Evolutionary conservation across 768 basidiomycete species (phyloP).

Genomic region (Auricularia sp.): DNA sequence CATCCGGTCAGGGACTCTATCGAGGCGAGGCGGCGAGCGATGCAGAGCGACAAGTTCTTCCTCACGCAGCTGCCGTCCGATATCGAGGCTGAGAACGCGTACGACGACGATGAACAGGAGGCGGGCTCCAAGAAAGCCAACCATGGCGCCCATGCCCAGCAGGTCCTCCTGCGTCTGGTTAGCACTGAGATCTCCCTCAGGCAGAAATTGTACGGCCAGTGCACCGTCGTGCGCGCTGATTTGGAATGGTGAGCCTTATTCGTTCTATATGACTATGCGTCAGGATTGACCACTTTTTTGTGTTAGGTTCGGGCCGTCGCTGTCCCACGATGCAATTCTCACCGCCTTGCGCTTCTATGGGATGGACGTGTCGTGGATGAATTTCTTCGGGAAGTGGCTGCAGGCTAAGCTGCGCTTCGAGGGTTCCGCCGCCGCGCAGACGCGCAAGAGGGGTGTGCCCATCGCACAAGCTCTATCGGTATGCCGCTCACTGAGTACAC

Average conservation of each 20-base stretch:
- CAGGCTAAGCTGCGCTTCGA: constrained; percentile 26
- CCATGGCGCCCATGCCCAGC: constrained; percentile 21
- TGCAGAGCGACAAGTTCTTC: too few species aligned
- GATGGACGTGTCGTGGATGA: constrained; percentile 19
- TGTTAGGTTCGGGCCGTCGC: constrained; percentile 16
- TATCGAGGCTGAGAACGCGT: neutral
- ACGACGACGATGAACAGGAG: neutral
- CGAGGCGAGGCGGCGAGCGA: too few species aligned
- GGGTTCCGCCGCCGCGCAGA: constrained; percentile 18
- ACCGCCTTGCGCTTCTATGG: constrained; percentile 31
- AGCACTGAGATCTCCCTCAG: constrained; percentile 33
- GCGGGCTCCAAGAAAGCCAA: neutral
- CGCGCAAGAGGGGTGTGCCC: constrained; percentile 34
- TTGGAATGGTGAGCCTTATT: constrained; percentile 25
- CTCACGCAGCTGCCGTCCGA: too few species aligned
- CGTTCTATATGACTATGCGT: too few species aligned
- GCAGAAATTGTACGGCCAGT: constrained; percentile 24
- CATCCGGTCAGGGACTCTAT: too few species aligned
- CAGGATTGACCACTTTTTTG: too few species aligned
- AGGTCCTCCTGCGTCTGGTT: constrained; percentile 32
- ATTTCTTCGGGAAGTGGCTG: constrained; percentile 27
- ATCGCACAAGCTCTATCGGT: constrained; percentile 33
- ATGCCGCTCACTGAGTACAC: too few species aligned
- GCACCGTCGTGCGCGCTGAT: constrained; percentile 31
- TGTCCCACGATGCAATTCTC: constrained; percentile 33